Base-by-base conservation (phyloP, 2,329 filamentous ascomycete species). In the Cercospora sojina region DNA sequence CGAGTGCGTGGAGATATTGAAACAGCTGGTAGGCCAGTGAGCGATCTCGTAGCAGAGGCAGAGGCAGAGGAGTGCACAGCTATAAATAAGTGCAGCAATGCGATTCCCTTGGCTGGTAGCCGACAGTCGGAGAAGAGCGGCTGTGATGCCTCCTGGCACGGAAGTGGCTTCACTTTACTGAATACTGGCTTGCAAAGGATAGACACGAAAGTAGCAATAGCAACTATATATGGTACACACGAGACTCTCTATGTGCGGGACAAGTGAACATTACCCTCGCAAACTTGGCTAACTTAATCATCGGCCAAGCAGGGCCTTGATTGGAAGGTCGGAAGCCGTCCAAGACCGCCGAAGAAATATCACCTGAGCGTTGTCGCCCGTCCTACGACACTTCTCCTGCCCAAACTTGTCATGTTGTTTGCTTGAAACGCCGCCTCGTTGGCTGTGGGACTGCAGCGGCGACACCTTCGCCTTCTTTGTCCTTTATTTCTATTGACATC, bases 1-100 rank as follows among this genome's bases (percentile, higher is more conserved):
- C 3, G 69, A 70, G 57, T 67, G 61, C 8, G 67, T 67, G 13
- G 27, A 35, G 16, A 31, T 47, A 47, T 12, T 57, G 53, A 35
- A 9, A 57, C 53, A 57, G 29, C 53, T 23, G 8, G n/a, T 35
- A 29, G 23, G 47, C 47, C 47, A 10, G 20, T 53, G 47, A 53
- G 8, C 12, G 20, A 31, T 12, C 10, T 29, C 32, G 27, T 32
- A 29, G 27, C 20, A 31, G 41, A 9, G n/a, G 12, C 18, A 13
- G 16, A 7, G 27, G 51, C 23, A 29, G 16, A 27, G 5, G 27
- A 56, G 29, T 32, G 16, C 12, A 27, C 23, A 13, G 20, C 47
- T 51, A 51, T 51, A 51, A 23, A 51, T 27, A 23, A 51, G 47
- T 18, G 43, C 43, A 18, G 43, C n/a, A 51, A 23, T 18, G 18